Conservation (phyloP, 108 stramenopile genomes). For the Cyclostephanos tholiformis region DNA sequence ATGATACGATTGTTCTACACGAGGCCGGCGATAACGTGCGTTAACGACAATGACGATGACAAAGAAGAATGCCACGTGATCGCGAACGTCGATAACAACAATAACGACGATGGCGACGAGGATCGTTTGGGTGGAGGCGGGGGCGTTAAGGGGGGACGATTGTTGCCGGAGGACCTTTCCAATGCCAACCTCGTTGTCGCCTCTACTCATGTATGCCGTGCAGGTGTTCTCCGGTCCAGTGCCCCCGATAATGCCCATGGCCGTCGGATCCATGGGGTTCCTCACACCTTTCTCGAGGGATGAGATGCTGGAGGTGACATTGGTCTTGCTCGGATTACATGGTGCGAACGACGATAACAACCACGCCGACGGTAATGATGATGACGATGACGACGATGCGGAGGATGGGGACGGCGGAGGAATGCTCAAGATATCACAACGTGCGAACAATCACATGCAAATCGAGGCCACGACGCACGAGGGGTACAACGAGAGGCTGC, state of each 20-base stretch:
- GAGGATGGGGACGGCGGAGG: conserved; percentile 10
- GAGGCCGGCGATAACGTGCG: conserved; percentile 18
- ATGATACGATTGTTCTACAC: conserved; percentile 73
- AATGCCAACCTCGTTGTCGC: conserved; percentile 78
- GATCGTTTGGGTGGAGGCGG: neutral
- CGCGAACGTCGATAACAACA: neutral
- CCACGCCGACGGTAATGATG: conserved; percentile 12
- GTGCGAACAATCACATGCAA: no score
- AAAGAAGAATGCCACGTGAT: no score
- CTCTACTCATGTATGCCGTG: conserved; percentile 72
- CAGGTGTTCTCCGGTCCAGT: conserved; percentile 54
- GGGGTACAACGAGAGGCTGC: conserved; percentile 39
- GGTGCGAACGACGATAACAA: no score
- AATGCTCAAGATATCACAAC: conserved; percentile 20
- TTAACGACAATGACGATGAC: neutral
- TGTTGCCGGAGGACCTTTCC: conserved; percentile 31
- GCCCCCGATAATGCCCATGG: conserved; percentile 86
- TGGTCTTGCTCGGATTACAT: conserved; percentile 64
- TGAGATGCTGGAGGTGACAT: conserved; percentile 78
- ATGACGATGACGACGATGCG: neutral
- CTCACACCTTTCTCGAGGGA: conserved; percentile 85
- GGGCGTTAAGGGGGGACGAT: conserved; percentile 24
- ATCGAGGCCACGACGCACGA: conserved; percentile 29
- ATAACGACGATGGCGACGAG: neutral
- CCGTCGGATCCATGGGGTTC: conserved; percentile 94